Percentiles rank a stretch among this genome's conserved stretches.
These are phyloP conservation scores for Mariannaea sp. DNA, from an alignment of 2,329 filamentous ascomycete species.

Conservation along the genomic window DNA sequence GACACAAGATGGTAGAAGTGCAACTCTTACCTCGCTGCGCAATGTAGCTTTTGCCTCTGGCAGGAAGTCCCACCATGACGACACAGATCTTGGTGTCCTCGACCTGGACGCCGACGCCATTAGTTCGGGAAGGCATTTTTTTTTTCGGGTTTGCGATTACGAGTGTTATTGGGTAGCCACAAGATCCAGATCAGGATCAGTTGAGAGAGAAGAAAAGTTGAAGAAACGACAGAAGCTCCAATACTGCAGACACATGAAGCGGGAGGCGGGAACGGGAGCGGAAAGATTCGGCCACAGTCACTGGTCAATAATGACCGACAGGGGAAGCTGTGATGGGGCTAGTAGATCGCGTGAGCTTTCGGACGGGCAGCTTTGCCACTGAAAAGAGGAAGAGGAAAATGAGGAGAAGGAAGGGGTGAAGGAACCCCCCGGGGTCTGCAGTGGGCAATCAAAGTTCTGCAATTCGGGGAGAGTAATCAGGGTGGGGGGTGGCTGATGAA, in stretches of 20 bases:
- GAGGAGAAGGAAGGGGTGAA: conserved; percentile 16
- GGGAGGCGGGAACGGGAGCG: conserved; percentile 2
- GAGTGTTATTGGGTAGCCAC: conserved; percentile 25
- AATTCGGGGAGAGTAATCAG: conserved; percentile 1
- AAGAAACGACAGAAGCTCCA: conserved; percentile 27
- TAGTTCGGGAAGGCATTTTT: conserved; percentile 56
- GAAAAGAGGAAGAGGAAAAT: conserved; percentile 20
- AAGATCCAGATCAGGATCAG: conserved; percentile 16
- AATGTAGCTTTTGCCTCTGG: conserved; percentile 95
- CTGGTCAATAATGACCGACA: conserved; percentile 27
- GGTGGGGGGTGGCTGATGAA: conserved; percentile 17
- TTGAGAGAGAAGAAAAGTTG: conserved; percentile 15
- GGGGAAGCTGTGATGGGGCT: conserved; percentile 11
- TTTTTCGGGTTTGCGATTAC: conserved; percentile 20
- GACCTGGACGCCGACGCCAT: conserved; percentile 78
- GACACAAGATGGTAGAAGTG: conserved; percentile 2
- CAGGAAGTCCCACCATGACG: conserved; percentile 97
- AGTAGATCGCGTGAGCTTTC: conserved; percentile 21
- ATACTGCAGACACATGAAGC: conserved; percentile 37
- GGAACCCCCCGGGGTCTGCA: conserved; percentile 16
- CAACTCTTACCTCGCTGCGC: conserved; percentile 82
- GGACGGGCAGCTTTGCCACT: conserved; percentile 16
- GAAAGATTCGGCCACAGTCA: conserved; percentile 16
- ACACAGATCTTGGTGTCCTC: conserved; percentile 98
- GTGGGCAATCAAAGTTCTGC: conserved; percentile 4